A percentile compares a stretch with the other conserved stretches of the same genome.
Conservation (phyloP, 805 yeast species). For the Spathaspora gorwiae region DNA sequence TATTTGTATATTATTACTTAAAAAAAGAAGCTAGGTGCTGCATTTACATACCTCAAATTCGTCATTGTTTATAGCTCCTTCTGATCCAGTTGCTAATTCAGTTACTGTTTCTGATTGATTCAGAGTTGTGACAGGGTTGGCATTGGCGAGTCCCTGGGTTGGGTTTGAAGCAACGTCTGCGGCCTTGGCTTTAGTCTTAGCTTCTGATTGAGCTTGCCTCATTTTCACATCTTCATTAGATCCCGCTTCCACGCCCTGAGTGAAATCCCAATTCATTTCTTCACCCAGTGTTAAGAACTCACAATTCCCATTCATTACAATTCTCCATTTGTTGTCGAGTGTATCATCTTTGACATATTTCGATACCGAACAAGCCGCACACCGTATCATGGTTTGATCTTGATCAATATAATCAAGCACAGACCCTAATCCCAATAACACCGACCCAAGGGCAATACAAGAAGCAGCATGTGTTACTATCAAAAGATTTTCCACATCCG, state of each 20-base stretch:
- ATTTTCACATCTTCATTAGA: slow-evolving; percentile 78
- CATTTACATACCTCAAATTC: slow-evolving; percentile 20
- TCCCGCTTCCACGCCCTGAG: slow-evolving; percentile 76
- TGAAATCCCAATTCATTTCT: slow-evolving; percentile 92
- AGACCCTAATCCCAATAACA: slow-evolving; percentile 50
- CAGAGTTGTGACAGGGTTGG: slow-evolving; percentile 4
- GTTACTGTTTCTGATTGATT: slow-evolving; percentile 8
- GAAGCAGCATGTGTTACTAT: slow-evolving; percentile 93
- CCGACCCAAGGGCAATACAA: slow-evolving; percentile 82
- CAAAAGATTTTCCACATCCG: slow-evolving; percentile 58
- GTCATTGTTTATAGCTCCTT: slow-evolving; percentile 10
- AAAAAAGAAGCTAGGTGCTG: too few species aligned
- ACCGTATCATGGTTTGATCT: slow-evolving; percentile 42
- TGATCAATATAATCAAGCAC: slow-evolving; percentile 51
- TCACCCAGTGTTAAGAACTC: slow-evolving; percentile 72
- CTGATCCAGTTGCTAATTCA: slow-evolving; percentile 12
- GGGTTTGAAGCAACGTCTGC: slow-evolving; percentile 73
- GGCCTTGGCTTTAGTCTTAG: neutral
- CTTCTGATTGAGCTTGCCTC: slow-evolving; percentile 21
- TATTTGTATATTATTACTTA: too few species aligned
- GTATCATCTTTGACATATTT: slow-evolving; percentile 34
- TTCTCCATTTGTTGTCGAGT: slow-evolving; percentile 46
- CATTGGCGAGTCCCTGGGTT: slow-evolving; percentile 23
- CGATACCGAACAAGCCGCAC: slow-evolving; percentile 86
- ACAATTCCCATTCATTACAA: slow-evolving; percentile 68